Base-by-base conservation (phyloP, 768 basidiomycete species). In the Podaxis rugospora region DNA sequence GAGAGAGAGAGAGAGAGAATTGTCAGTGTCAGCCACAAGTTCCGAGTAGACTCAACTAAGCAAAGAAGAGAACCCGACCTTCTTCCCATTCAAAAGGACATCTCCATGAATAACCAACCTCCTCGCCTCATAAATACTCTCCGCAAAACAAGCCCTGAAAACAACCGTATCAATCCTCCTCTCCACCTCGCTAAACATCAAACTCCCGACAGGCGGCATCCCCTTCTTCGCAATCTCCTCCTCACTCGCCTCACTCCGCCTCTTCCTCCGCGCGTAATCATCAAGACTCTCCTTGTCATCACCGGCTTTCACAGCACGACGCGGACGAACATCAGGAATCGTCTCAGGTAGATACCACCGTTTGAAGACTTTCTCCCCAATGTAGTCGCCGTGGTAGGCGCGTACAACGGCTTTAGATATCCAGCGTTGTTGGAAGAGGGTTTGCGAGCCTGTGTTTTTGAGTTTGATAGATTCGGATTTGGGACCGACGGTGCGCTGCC, bases 171-270 rank as follows among this genome's bases (percentile, higher is more conserved):
- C 97, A 71, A 99, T 83, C 72, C 97, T 73, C 70, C 95, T 82
- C 79, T 99, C 97, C n/a, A 98, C 82, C 73, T 98, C 93, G 0
- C 85, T 73, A 72, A 95, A 92, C 92, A 98, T 95, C 82, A 99
- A 83, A 71, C 92, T 94, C 53, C 92, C 93, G 14, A 98, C 90
- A 4, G 97, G 97, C 16, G 94, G 89, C 66, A 92, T 81, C 1
- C 85, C 88, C 66, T 86, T 83, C 64, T 71, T 70, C 63, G 80
- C 75, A 67, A 86, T 83, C 64, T 84, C 80, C 67, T 78, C 75
- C 62, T 80, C 78, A 52, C 78, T 75, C 58, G 75, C 76, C 62
- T 78, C 74, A 66, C 78, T 79, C 69, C 76, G 83, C 66, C 77
- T 75, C 59, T 82, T 76, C 66, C 89, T 78, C 58, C 76, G 72